Base-by-base conservation (phyloP, 306 rosid species). In the Vigna radiata region DNA sequence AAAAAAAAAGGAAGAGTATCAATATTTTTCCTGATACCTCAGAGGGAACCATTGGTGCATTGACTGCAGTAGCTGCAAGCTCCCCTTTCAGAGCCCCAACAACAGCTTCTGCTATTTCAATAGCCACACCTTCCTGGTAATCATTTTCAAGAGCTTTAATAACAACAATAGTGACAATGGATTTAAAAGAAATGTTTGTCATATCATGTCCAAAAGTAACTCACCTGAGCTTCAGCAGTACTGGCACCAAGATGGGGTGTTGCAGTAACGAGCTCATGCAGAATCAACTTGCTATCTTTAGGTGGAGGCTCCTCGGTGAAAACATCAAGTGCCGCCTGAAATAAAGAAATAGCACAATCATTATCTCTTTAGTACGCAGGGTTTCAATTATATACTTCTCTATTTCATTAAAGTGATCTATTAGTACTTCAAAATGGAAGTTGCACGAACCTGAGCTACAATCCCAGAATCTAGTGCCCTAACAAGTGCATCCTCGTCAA, bases 181-280 rank as follows among this genome's bases (percentile, higher is more conserved):
- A 60, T 36, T 10, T 75, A 75, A 55, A 17, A 19, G 48, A 33
- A 39, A 44, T 53, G 17, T 29, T 18, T 16, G 11, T 31, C 17
- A 41, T 29, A 29, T 48, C 17, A 41, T 29, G 3, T 48, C n/a
- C 71, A 48, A 21, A 59, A 56, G 81, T 63, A 72, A 76, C 79
- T 53, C 65, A 89, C 99, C 90, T 96, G 99, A 50, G 99, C 97
- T 86, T 96, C 99, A 93, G 61, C 83, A 63, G 99, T 96, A 87
- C 98, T 96, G 70, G 99, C 99, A 76, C 99, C 98, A 17, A 96
- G 95, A 69, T 96, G 99, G 79, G 98, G 99, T 72, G 99, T 96
- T 47, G 92, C 97, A 61, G 94, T 92, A 66, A 96, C 98, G 39
- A 81, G 90, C 92, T 96, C 96, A 31, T 96, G 97, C 78, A 78